These are phyloP conservation scores for Trypanosoma cruzi DNA, from an alignment of 208 protist species.

Conservation along the genomic window DNA sequence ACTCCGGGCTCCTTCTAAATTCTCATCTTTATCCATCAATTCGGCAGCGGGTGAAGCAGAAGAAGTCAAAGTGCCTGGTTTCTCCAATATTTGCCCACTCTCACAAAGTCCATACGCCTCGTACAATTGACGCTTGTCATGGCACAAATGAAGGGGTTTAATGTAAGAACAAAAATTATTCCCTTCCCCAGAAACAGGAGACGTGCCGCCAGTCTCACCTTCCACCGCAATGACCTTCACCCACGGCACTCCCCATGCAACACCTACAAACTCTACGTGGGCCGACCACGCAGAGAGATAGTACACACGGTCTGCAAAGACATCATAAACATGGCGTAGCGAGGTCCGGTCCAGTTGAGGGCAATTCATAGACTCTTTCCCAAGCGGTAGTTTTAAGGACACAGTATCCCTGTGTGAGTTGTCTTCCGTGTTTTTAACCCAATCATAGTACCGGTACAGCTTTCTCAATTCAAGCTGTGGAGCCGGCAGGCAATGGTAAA, in stretches of 20 bases:
- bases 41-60: background rate
- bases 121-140: conserved; percentile 7
- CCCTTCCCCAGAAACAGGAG: background rate
- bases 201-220: background rate
- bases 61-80: background rate
- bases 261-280: conserved; percentile 54
- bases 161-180: background rate
- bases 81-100: background rate
- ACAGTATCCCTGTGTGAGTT: background rate
- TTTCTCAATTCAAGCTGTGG: conserved; percentile 12
- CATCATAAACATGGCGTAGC: conserved; percentile 32
- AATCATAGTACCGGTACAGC: conserved; percentile 19
- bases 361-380: conserved; percentile 11
- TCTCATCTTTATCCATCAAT: background rate
- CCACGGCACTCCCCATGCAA: conserved; percentile 60
- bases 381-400: conserved; percentile 13
- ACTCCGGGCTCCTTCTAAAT: background rate
- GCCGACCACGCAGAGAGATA: conserved; percentile 22
- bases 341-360: conserved; percentile 27
- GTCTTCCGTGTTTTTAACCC: background rate
- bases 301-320: conserved; percentile 16
- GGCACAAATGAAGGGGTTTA: conserved; percentile 11
- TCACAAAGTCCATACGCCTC: conserved; percentile 22
- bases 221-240: conserved; percentile 10
- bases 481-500: conserved; percentile 1